These are phyloP conservation scores for Xanthoconium separans DNA, from an alignment of 1,284 basidiomycete species.

Conservation along the genomic window DNA sequence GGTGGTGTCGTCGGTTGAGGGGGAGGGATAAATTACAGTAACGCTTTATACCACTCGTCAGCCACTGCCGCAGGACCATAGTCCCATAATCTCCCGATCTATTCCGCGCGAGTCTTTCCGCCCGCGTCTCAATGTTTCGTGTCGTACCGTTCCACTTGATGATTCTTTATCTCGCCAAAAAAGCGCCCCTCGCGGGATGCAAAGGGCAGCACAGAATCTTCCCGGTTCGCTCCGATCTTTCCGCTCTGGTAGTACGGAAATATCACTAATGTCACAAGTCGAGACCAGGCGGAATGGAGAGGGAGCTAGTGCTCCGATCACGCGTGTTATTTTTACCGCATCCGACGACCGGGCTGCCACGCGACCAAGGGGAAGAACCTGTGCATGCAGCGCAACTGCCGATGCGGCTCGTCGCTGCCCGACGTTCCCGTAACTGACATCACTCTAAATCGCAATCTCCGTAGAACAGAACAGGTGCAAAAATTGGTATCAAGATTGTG, in stretches of 20 bases:
- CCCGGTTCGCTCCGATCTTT: slow-evolving; percentile 24
- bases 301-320: not conserved
- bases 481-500: slow-evolving; percentile 9
- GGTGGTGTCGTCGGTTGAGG: slow-evolving; percentile 3
- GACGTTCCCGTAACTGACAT: not conserved
- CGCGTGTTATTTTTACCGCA: slow-evolving; percentile 6
- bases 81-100: slow-evolving; percentile 42
- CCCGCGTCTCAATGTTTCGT: slow-evolving; percentile 1
- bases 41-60: slow-evolving; percentile 32
- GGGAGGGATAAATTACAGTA: slow-evolving; percentile 1
- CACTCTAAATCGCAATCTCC: too few species aligned
- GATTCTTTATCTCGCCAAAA: not conserved
- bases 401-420: too few species aligned
- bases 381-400: too few species aligned
- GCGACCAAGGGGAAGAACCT: not conserved
- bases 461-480: not conserved
- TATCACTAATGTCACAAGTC: not conserved
- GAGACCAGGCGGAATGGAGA: slow-evolving; percentile 7
- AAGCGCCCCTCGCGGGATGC: not conserved
- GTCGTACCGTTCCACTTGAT: not conserved
- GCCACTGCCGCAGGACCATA: slow-evolving; percentile 25
- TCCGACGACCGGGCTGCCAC: not conserved
- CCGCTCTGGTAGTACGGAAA: slow-evolving; percentile 1
- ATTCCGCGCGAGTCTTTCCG: slow-evolving; percentile 26
- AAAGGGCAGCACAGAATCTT: not conserved